These are phyloP conservation scores for Sporobolomyces roseus DNA, from an alignment of 768 basidiomycete species.

Conservation along the genomic window DNA sequence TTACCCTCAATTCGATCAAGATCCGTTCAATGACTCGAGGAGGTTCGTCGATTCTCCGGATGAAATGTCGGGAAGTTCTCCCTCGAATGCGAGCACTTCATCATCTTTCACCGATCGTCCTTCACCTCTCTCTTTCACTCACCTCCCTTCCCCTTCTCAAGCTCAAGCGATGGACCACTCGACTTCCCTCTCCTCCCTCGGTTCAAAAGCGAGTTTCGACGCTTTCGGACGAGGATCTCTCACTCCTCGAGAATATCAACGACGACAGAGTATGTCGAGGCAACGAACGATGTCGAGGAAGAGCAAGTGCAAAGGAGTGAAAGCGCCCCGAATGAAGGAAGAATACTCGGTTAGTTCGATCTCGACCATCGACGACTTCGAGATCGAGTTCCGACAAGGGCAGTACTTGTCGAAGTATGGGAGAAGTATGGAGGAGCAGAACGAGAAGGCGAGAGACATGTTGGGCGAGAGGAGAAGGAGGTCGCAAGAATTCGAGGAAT, in stretches of 20 bases:
- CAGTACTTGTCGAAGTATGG: neutral
- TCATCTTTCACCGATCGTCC: constrained; percentile 12
- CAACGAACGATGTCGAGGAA: neutral
- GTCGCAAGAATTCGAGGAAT: constrained; percentile 2
- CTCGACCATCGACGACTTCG: constrained; percentile 1
- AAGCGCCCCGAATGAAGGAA: neutral
- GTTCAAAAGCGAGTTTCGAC: neutral
- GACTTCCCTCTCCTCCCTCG: neutral
- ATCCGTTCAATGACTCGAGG: neutral
- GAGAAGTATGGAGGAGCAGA: neutral
- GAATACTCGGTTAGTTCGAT: constrained; percentile 1
- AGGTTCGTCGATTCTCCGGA: neutral
- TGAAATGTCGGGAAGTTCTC: neutral
- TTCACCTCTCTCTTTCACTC: neutral
- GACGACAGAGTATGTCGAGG: neutral
- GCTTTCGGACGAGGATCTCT: neutral
- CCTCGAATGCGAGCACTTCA: constrained; percentile 3
- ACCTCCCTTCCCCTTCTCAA: neutral
- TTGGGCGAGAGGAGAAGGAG: constrained; percentile 1
- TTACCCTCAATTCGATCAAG: neutral
- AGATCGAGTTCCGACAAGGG: neutral
- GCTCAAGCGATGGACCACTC: neutral
- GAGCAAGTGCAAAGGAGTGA: too few relatives aligned
- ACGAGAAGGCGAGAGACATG: constrained; percentile 5
- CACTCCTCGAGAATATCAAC: neutral